Evolutionary conservation across 768 basidiomycete genomes (phyloP).

Genomic region (Suillus brevipes): DNA sequence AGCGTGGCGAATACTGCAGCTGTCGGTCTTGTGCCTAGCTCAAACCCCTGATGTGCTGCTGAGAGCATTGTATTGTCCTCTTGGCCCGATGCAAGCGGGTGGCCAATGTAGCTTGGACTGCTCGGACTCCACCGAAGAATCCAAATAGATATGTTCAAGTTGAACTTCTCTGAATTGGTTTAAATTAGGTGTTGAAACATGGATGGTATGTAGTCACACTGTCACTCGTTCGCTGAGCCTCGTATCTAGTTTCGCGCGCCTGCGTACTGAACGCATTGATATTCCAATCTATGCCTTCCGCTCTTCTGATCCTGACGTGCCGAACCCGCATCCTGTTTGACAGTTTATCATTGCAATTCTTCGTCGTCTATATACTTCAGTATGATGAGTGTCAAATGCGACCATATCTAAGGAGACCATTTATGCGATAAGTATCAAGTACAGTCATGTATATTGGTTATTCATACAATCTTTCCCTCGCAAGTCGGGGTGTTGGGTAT

Average conservation of each 20-base stretch:
- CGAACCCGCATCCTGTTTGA: not conserved
- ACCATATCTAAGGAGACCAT: too few relatives aligned
- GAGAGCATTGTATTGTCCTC: too few relatives aligned
- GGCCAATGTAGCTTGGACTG: slow-evolving; percentile 31
- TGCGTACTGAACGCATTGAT: not conserved
- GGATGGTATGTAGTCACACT: not conserved
- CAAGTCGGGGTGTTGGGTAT: not conserved
- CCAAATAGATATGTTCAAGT: slow-evolving; percentile 29
- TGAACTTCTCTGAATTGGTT: slow-evolving; percentile 2
- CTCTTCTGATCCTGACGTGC: not conserved
- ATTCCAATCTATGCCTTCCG: not conserved
- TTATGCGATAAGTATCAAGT: not conserved
- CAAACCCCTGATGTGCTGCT: slow-evolving; percentile 3
- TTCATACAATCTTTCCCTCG: not conserved
- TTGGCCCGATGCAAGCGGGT: slow-evolving; percentile 15
- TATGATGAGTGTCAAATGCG: not conserved
- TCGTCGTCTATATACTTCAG: too few relatives aligned
- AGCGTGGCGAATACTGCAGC: slow-evolving; percentile 23
- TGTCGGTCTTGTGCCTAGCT: slow-evolving; percentile 18
- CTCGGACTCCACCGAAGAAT: slow-evolving; percentile 35
- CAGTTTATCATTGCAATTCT: not conserved
- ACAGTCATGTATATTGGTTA: not conserved
- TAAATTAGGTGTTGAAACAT: not conserved
- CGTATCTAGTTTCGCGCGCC: not conserved
- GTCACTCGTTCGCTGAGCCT: not conserved